These are phyloP conservation scores for Triangularia verruculosa DNA, from an alignment of 2,329 filamentous ascomycete genomes.

Conservation along the genomic window DNA sequence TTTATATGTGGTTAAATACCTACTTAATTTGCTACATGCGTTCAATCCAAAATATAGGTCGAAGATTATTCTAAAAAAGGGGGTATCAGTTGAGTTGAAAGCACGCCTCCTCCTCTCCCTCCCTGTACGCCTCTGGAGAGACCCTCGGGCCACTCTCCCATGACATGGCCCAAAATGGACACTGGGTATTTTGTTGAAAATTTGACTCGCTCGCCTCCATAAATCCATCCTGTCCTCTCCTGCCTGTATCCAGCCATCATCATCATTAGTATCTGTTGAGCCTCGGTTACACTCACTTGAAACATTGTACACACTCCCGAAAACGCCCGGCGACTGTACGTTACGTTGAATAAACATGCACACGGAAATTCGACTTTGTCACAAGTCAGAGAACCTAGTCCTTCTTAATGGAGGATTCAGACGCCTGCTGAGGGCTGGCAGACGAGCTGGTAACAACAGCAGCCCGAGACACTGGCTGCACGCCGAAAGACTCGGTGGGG, in stretches of 20 bases:
- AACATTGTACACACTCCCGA: constrained; percentile 1
- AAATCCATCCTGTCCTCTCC: neutral
- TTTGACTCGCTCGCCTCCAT: constrained; percentile 1
- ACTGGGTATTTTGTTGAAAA: constrained; percentile 7
- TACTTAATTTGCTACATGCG: neutral
- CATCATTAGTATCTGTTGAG: neutral
- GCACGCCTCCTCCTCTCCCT: neutral
- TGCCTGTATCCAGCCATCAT: neutral
- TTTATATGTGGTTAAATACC: neutral
- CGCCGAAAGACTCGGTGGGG: constrained; percentile 37
- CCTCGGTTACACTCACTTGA: neutral
- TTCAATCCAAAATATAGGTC: neutral
- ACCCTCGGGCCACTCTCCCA: neutral
- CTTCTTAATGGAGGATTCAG: constrained; percentile 14
- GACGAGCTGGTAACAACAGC: neutral
- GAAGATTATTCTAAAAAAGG: neutral
- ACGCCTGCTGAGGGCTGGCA: neutral
- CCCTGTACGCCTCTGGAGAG: neutral
- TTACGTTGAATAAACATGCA: constrained; percentile 12
- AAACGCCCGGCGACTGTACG: constrained; percentile 8
- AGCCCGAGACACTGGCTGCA: neutral
- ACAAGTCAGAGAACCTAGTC: constrained; percentile 10
- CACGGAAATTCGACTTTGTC: neutral
- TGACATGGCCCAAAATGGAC: neutral
- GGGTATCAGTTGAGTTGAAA: constrained; percentile 6